Evolutionary conservation across 2,329 filamentous ascomycete species (phyloP), one percentile per base, ranked within the genome.

Genomic region (Camillea tinctor): DNA sequence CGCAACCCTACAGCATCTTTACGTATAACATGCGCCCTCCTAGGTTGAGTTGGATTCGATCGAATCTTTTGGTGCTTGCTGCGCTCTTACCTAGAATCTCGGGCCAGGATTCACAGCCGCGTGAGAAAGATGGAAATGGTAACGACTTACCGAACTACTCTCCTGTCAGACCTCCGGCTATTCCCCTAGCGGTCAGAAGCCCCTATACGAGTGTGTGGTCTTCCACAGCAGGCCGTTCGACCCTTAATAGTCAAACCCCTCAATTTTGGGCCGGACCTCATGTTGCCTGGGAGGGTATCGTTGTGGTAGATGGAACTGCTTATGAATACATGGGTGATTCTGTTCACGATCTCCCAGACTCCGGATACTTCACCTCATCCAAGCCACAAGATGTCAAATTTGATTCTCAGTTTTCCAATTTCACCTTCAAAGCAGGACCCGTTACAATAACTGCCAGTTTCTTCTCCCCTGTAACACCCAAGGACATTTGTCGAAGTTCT

Each of bases 401-500:
- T 58, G 79, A 81, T 65, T 77, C 79, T 3, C 80, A 78, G 2
- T 78, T 74, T 40, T 81, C 79, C 7, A 81, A 80, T 65, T 72
- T 83, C 58, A 79, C 77, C 1, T 83, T 81, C 30, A 60, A 62
- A 17, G 65, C 66, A 1, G 68, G 66, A 0, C 68, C 66, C 5
- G 68, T 77, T 5, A 74, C 68, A 8, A 64, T 84, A 21, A 77
- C 73, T 0, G 74, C 83, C 7, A 81, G 80, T 15, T 83, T 89
- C 73, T 79, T 93, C 56, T 93, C 90, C 1, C 91, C 91, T 1
- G 88, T 94, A 48, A 93, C 89, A 1, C 90, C 90, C 1, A 90
- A 88, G 2, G 93, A 90, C 59, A 92, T 89, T 54, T 80, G 93
- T 67, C 84, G 90, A 60, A 91, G 92, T 78, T 88, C 90, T 11